phyloP scores from a whole-genome alignment of 1,284 basidiomycete species.

The Schizopora paradoxa region DNA sequence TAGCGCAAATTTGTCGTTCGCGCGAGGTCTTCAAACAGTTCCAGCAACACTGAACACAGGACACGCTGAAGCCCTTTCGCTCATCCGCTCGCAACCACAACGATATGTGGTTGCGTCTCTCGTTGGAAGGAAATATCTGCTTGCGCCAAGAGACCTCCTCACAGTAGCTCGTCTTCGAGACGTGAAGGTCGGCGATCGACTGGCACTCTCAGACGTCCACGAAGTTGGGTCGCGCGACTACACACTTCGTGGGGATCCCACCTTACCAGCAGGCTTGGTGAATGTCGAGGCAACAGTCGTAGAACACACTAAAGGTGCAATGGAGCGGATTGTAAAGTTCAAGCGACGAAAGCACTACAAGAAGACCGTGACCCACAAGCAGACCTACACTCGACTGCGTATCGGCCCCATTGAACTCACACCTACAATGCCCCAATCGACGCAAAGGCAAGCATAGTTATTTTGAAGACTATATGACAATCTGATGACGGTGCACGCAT shows the following conservation, averaged over 20 bases:
- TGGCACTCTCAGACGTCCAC: slow-evolving; percentile 82
- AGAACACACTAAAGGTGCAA: slow-evolving; percentile 91
- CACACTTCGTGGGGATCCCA: slow-evolving; percentile 75
- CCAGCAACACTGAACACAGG: slow-evolving; percentile 24
- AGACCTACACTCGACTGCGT: slow-evolving; percentile 86
- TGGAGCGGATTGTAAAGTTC: slow-evolving; percentile 92
- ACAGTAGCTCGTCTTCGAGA: slow-evolving; percentile 86
- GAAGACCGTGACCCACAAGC: slow-evolving; percentile 82
- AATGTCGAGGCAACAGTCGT: slow-evolving; percentile 84
- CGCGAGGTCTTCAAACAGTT: too few species aligned
- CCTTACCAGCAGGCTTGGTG: slow-evolving; percentile 56
- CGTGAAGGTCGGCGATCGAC: slow-evolving; percentile 78
- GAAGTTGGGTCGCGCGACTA: slow-evolving; percentile 95
- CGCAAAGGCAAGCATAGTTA: slow-evolving; percentile 24
- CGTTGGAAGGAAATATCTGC: slow-evolving; percentile 81
- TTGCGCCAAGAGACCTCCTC: slow-evolving; percentile 85
- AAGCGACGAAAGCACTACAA: slow-evolving; percentile 96
- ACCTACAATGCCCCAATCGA: slow-evolving; percentile 16
- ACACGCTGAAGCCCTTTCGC: slow-evolving; percentile 49
- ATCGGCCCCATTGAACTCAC: slow-evolving; percentile 62
- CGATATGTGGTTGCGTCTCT: slow-evolving; percentile 92
- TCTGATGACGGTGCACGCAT: neutral
- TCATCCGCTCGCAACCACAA: slow-evolving; percentile 74
- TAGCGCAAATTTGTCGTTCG: too few species aligned
- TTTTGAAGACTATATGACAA: slow-evolving; percentile 2